phyloP scores from a whole-genome alignment of 345 rosid genomes.

The Euphorbia peplus region DNA sequence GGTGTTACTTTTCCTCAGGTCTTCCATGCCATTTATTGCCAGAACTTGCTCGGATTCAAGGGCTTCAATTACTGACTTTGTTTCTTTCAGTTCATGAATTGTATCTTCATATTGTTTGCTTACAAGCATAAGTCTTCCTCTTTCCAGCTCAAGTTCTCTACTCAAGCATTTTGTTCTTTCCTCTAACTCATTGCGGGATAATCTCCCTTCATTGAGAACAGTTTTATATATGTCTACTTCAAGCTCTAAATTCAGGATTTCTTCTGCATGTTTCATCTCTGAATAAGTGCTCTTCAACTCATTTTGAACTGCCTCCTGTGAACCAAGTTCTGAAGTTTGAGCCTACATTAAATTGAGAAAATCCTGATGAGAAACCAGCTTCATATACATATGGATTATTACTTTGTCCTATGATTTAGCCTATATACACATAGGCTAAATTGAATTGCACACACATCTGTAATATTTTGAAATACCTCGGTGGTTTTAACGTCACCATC shows the following conservation, averaged over 20 bases:
- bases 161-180: conserved; percentile 42
- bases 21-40: conserved; percentile 64
- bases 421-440: background rate
- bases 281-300: conserved; percentile 28
- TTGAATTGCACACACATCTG: too few species aligned
- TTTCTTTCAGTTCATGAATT: conserved; percentile 48
- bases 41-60: conserved; percentile 74
- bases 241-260: conserved; percentile 72
- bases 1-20: conserved; percentile 49
- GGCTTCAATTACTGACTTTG: conserved; percentile 69
- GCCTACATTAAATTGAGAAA: conserved; percentile 4
- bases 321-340: conserved; percentile 3
- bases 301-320: conserved; percentile 19
- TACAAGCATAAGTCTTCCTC: conserved; percentile 35
- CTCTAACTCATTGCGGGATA: conserved; percentile 42
- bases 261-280: conserved; percentile 47
- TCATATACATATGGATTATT: conserved; percentile 2
- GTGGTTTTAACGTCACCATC: conserved; percentile 20
- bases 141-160: conserved; percentile 51
- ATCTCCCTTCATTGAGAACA: conserved; percentile 77
- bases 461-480: conserved; percentile 37
- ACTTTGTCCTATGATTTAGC: background rate
- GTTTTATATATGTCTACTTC: conserved; percentile 80
- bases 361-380: conserved; percentile 34
- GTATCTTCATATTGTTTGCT: conserved; percentile 48